These are phyloP conservation scores for Corniculantispora saksenae DNA, from an alignment of 2,329 filamentous ascomycete genomes.

Conservation along the genomic window DNA sequence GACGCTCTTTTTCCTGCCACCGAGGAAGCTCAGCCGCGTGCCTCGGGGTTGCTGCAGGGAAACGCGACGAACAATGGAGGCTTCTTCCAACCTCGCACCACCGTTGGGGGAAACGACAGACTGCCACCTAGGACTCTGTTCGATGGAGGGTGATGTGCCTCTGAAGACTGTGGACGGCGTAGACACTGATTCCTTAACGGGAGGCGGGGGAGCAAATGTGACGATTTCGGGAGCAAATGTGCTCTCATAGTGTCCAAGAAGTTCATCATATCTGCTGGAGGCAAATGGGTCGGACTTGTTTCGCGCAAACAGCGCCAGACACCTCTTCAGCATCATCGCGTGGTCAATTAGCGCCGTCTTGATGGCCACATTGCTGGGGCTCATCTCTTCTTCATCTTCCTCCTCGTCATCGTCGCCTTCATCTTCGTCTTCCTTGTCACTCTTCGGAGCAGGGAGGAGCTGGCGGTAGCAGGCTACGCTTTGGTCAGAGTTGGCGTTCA, in stretches of 20 bases:
- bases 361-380: constrained; percentile 73
- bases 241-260: constrained; percentile 61
- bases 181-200: constrained; percentile 41
- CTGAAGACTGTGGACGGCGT: constrained; percentile 48
- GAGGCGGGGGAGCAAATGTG: constrained; percentile 57
- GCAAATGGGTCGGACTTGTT: constrained; percentile 39
- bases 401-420: constrained; percentile 44
- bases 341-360: constrained; percentile 87
- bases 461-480: constrained; percentile 78
- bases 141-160: constrained; percentile 50
- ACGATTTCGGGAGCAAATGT: constrained; percentile 68
- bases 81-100: constrained; percentile 47
- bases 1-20: constrained; percentile 50
- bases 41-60: constrained; percentile 50
- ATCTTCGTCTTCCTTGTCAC: constrained; percentile 39
- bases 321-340: constrained; percentile 82
- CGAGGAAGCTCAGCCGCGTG: constrained; percentile 58
- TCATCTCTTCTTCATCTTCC: constrained; percentile 50
- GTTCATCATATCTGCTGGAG: constrained; percentile 47
- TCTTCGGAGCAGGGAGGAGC: constrained; percentile 60
- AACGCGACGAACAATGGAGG: constrained; percentile 52
- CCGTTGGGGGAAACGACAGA: constrained; percentile 38
- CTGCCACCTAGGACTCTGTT: constrained; percentile 35
- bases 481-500: constrained; percentile 72
- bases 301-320: constrained; percentile 68